A percentile compares a stretch with the other conserved stretches of the same genome.
phyloP scores from a whole-genome alignment of 1,284 basidiomycete genomes.

The Phellinidium pouzarii region DNA sequence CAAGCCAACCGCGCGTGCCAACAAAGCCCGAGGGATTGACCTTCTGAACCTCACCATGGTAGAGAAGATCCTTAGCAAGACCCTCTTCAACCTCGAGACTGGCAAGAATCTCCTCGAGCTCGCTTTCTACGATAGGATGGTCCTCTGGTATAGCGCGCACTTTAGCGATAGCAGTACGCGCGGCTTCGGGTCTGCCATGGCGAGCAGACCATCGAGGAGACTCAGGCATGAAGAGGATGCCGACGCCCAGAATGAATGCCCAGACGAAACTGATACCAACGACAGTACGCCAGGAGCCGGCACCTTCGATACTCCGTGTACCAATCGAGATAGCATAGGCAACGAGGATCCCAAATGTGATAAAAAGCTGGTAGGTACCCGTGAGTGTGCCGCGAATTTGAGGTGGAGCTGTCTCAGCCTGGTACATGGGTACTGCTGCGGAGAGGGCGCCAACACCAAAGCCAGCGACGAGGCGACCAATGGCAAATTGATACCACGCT shows the following conservation, averaged over 20 bases:
- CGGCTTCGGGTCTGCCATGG: constrained; percentile 45
- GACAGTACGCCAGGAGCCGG: constrained; percentile 60
- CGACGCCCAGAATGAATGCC: constrained; percentile 56
- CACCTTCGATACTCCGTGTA: constrained; percentile 39
- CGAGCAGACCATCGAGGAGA: constrained; percentile 63
- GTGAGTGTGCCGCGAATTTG: constrained; percentile 75
- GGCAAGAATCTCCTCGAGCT: constrained; percentile 45
- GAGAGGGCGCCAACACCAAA: constrained; percentile 67
- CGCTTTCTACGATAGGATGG: constrained; percentile 40
- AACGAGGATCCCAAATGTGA: constrained; percentile 71
- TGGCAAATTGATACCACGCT: constrained; percentile 58
- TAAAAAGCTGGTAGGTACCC: constrained; percentile 67
- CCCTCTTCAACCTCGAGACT: constrained; percentile 32
- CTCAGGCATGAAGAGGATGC: constrained; percentile 75
- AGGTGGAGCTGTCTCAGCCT: constrained; percentile 71
- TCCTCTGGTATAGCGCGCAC: constrained; percentile 46
- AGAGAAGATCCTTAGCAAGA: constrained; percentile 33
- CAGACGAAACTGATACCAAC: constrained; percentile 69
- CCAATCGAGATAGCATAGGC: constrained; percentile 59
- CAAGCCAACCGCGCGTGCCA: constrained; percentile 41
- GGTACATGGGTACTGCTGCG: constrained; percentile 75
- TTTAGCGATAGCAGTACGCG: constrained; percentile 44
- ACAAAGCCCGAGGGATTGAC: constrained; percentile 24
- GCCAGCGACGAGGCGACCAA: constrained; percentile 66
- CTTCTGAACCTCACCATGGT: constrained; percentile 31